Base-by-base conservation (phyloP, 2,329 filamentous ascomycete genomes). In the Penicillium sp. region DNA sequence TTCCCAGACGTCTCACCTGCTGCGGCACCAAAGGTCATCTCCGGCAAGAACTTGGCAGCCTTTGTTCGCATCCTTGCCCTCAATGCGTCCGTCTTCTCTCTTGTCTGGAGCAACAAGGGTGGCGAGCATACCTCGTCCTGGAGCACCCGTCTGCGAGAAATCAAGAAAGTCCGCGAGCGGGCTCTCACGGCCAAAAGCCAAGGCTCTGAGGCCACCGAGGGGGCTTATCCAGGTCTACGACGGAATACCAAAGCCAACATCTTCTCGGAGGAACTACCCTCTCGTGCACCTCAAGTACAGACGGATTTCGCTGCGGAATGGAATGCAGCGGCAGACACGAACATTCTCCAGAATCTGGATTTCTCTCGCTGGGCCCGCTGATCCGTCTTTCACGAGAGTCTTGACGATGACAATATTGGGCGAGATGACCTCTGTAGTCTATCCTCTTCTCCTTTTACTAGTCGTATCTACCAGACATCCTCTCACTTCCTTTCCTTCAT, bases 1-100 rank as follows among this genome's bases (percentile, higher is more conserved):
- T 96, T 97, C 68, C 94, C 94, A 0, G 89, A 93, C 66, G 90
- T 97, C 52, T 97, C 93, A 0, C 90, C 93, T 0, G 92, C 93
- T 0, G 89, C 91, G 0, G 89, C 93, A 62, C 88, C 90, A 9
- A 97, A 97, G 74, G 89, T 97, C 67, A 84, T 99, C 58, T 93
- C 89, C 17, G 84, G 93, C 33, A 87, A 86, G 65, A 91, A 91
- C 13, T 81, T 99, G 9, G 90, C 93, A 0, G 84, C 87, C 10
- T 96, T 97, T 70, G 90, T 97, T 53, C 87, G 94, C 38, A 86
- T 96, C 47, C 81, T 97, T 19, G 91, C 93, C 0, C 84, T 99
- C 61, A 97, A 97, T 70, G 93, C 94, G 0, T 96, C 91, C 15
- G 91, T 97, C 9, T 97, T 97, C 73, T 91, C 90, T 2, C 84